Conservation (phyloP, 1,284 basidiomycete species). For the Singerocomus rubriflavus region DNA sequence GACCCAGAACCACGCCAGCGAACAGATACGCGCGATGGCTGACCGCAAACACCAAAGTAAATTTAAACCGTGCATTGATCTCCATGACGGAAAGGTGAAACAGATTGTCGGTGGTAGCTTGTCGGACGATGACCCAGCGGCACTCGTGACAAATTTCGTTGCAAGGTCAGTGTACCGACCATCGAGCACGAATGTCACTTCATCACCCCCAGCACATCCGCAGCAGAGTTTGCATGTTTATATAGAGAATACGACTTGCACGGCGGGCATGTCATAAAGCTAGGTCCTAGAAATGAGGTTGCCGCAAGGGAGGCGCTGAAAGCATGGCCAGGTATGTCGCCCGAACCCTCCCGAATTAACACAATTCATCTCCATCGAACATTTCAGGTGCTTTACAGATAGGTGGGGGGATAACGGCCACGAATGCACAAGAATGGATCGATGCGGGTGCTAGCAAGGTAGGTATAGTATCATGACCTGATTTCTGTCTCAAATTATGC, state of each 20-base stretch:
- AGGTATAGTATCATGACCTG: conserved; percentile 1
- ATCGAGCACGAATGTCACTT: neutral
- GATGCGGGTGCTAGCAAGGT: conserved; percentile 92
- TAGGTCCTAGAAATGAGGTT: conserved; percentile 86
- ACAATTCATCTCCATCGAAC: conserved; percentile 4
- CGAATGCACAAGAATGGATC: conserved; percentile 86
- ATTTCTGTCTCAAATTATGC: conserved; percentile 7
- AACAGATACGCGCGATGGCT: conserved; percentile 13
- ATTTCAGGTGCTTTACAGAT: conserved; percentile 75
- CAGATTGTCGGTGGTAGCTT: conserved; percentile 98
- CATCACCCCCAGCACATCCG: conserved; percentile 60
- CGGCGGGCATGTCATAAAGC: conserved; percentile 96
- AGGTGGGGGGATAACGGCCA: conserved; percentile 87
- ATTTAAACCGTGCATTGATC: conserved; percentile 96
- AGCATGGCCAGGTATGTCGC: conserved; percentile 73
- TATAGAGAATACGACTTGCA: conserved; percentile 70
- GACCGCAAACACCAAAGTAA: conserved; percentile 27
- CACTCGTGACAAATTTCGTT: conserved; percentile 89
- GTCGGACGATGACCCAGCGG: conserved; percentile 58
- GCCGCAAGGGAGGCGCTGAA: conserved; percentile 81
- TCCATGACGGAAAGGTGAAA: conserved; percentile 94
- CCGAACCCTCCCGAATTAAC: neutral
- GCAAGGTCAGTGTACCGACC: conserved; percentile 59
- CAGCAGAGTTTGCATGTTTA: conserved; percentile 78
- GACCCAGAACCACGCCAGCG: neutral